These are phyloP conservation scores for Coemansia sp. DNA, from an alignment of 192 early-diverging fungal genomes.

Conservation along the genomic window DNA sequence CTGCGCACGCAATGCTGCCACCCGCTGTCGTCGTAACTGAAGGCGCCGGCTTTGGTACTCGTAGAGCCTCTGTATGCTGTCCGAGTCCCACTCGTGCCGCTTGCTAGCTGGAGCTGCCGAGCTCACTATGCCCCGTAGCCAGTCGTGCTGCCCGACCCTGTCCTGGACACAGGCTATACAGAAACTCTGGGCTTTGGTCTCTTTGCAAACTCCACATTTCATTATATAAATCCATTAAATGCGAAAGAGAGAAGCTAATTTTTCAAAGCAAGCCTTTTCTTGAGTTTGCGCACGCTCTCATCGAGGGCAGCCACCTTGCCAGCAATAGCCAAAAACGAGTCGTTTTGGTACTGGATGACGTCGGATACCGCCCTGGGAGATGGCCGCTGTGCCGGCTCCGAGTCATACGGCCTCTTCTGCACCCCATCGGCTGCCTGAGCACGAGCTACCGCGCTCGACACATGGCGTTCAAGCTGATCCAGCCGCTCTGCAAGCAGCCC, in stretches of 20 bases:
- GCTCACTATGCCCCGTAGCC: conserved; percentile 12
- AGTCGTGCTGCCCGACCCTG: conserved; percentile 34
- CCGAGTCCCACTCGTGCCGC: background rate
- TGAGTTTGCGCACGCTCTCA: conserved; percentile 32
- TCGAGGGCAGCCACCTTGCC: conserved; percentile 40
- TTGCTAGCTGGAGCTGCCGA: background rate
- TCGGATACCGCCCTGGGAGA: conserved; percentile 37
- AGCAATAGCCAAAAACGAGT: conserved; percentile 44
- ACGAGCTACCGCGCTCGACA: conserved; percentile 16
- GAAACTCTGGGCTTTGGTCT: conserved; percentile 23
- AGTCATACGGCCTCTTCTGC: background rate
- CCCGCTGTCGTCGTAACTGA: conserved; percentile 22
- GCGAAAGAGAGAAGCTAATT: background rate
- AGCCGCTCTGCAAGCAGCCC: conserved; percentile 34
- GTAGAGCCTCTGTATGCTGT: conserved; percentile 17
- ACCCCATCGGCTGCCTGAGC: conserved; percentile 1
- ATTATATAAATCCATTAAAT: conserved; percentile 15
- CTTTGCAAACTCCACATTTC: conserved; percentile 49
- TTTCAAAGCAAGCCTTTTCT: conserved; percentile 23
- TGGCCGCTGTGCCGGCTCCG: background rate
- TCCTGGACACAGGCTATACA: conserved; percentile 47
- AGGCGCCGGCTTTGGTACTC: conserved; percentile 27
- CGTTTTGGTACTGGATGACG: conserved; percentile 44
- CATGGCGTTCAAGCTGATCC: conserved; percentile 43
- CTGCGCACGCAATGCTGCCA: conserved; percentile 18